Conservation (phyloP, 2,329 filamentous ascomycete genomes). For the Talaromyces rugulosus region DNA sequence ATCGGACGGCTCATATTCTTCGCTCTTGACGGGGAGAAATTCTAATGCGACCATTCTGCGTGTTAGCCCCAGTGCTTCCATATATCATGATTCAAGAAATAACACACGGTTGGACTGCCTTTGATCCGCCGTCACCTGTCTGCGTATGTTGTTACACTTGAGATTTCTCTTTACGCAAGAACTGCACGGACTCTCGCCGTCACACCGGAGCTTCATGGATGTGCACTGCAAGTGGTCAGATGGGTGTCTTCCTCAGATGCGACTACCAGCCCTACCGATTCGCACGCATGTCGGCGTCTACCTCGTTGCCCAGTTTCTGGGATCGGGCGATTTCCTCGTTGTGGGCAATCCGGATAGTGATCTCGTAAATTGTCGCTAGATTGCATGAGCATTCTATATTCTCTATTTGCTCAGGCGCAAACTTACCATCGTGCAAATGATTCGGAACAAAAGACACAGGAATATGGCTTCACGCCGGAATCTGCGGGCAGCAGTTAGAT, state of each 20-base stretch:
- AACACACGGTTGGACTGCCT: not conserved
- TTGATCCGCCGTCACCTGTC: conserved; percentile 14
- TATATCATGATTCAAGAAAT: not conserved
- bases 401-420: not conserved
- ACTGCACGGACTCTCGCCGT: conserved; percentile 41
- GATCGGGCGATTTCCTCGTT: conserved; percentile 39
- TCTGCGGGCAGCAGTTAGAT: conserved; percentile 25
- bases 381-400: not conserved
- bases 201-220: conserved; percentile 45
- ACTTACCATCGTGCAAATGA: conserved; percentile 44
- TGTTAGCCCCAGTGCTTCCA: not conserved
- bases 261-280: conserved; percentile 32
- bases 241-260: not conserved
- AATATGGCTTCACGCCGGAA: conserved; percentile 46
- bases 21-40: conserved; percentile 19
- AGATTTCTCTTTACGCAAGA: conserved; percentile 42
- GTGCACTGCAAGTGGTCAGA: conserved; percentile 34
- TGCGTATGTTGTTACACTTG: conserved; percentile 34
- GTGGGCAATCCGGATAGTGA: conserved; percentile 41
- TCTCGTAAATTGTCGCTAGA: conserved; percentile 45
- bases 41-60: conserved; percentile 7
- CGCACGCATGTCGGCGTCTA: conserved; percentile 44
- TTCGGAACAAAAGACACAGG: conserved; percentile 43
- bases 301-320: conserved; percentile 45
- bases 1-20: conserved; percentile 33